phyloP scores from a whole-genome alignment of 1,139 yeast genomes.

The Protomyces lactucae-debilis region DNA sequence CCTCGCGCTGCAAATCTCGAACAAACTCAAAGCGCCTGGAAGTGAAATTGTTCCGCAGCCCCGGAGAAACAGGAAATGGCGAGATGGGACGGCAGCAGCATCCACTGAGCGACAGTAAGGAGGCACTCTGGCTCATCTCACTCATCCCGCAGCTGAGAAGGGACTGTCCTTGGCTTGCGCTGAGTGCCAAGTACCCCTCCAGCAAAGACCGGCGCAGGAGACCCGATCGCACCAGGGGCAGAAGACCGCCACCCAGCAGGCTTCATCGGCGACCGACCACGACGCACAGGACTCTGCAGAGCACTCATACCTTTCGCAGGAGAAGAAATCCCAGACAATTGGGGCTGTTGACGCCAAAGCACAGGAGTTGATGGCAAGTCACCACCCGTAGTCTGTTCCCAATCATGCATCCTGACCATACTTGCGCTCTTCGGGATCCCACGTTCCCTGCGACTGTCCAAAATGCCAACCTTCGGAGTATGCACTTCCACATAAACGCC shows the following conservation, averaged over 20 bases:
- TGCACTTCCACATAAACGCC: constrained; percentile 26
- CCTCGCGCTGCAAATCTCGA: too few relatives aligned
- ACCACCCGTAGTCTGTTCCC: constrained; percentile 2
- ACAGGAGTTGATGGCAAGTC: neutral
- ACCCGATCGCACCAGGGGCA: neutral
- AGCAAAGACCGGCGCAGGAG: neutral
- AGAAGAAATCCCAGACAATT: neutral
- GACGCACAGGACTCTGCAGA: neutral
- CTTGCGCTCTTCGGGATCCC: constrained; percentile 9
- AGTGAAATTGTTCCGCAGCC: too few relatives aligned
- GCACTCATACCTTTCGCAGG: neutral
- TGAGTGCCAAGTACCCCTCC: too few relatives aligned
- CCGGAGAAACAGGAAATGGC: too few relatives aligned
- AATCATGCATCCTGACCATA: constrained; percentile 19
- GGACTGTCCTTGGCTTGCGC: too few relatives aligned
- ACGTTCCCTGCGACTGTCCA: neutral
- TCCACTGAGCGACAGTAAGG: too few relatives aligned
- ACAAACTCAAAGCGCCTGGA: too few relatives aligned
- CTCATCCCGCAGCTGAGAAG: too few relatives aligned
- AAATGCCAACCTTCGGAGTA: constrained; percentile 20
- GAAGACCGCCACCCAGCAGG: neutral
- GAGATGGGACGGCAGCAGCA: too few relatives aligned
- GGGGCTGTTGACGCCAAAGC: neutral
- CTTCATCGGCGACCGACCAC: neutral
- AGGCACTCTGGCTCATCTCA: too few relatives aligned